Percentiles rank a stretch among this genome's conserved stretches.
phyloP scores from a whole-genome alignment of 1,139 yeast species.

The Kodamaea anthophila region DNA sequence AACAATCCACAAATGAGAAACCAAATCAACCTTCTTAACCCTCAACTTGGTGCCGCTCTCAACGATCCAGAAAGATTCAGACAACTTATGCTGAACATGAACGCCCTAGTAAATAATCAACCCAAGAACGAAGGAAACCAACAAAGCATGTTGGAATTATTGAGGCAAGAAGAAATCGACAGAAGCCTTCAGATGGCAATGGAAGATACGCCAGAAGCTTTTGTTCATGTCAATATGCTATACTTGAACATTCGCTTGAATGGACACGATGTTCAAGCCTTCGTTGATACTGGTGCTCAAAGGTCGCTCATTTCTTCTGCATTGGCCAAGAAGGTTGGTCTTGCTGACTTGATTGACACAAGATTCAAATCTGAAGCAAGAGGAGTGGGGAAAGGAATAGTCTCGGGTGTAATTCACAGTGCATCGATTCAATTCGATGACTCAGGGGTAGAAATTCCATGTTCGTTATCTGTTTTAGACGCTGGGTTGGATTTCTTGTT shows the following conservation, averaged over 20 bases:
- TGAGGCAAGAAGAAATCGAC: slow-evolving; percentile 62
- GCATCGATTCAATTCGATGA: slow-evolving; percentile 79
- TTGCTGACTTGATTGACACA: slow-evolving; percentile 70
- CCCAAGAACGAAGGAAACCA: slow-evolving; percentile 10
- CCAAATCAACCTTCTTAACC: slow-evolving; percentile 25
- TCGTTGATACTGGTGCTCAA: slow-evolving; percentile 97
- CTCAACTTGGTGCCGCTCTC: slow-evolving; percentile 38
- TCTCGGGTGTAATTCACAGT: slow-evolving; percentile 80
- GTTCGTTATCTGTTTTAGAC: slow-evolving; percentile 78
- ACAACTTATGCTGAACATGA: slow-evolving; percentile 28
- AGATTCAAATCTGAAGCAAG: slow-evolving; percentile 77
- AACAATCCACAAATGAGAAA: slow-evolving; percentile 31
- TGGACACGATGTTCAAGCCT: slow-evolving; percentile 78
- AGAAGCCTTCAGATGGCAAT: slow-evolving; percentile 75
- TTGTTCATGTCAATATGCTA: slow-evolving; percentile 77
- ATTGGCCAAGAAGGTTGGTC: slow-evolving; percentile 68
- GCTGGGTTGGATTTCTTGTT: slow-evolving; percentile 62
- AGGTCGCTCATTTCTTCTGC: slow-evolving; percentile 73
- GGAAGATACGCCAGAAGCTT: slow-evolving; percentile 87
- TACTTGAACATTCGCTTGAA: slow-evolving; percentile 74
- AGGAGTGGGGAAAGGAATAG: slow-evolving; percentile 84
- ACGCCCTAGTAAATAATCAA: too few relatives aligned
- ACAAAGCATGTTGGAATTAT: slow-evolving; percentile 37
- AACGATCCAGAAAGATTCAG: slow-evolving; percentile 51
- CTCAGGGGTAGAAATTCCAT: slow-evolving; percentile 48